Percentiles rank a stretch among this genome's conserved stretches.
These are phyloP conservation scores for Glycine tomentella DNA, from an alignment of 306 rosid genomes.

Conservation along the genomic window DNA sequence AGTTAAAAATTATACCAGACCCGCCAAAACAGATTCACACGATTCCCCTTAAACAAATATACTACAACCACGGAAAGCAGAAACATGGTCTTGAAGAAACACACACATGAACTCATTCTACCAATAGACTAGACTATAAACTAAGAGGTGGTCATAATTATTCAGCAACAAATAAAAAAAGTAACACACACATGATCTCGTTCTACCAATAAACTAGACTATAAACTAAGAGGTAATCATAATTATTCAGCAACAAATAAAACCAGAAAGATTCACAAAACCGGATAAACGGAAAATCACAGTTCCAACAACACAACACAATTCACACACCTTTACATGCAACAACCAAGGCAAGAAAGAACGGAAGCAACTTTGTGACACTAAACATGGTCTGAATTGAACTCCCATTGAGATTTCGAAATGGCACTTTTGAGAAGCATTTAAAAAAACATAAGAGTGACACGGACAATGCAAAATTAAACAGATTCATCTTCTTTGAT, in stretches of 20 bases:
- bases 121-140: neutral
- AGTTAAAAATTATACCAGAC: neutral
- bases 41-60: neutral
- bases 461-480: neutral
- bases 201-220: neutral
- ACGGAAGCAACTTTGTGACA: constrained; percentile 25
- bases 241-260: neutral
- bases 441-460: neutral
- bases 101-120: neutral
- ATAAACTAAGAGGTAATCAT: neutral
- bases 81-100: constrained; percentile 10
- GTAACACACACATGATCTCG: neutral
- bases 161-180: neutral
- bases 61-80: neutral
- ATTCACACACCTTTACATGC: constrained; percentile 11
- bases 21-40: neutral
- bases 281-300: constrained; percentile 14
- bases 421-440: constrained; percentile 21
- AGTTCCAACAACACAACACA: constrained; percentile 6
- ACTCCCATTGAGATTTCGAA: constrained; percentile 17
- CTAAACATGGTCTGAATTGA: neutral
- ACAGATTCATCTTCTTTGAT: constrained; percentile 13
- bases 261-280: neutral
- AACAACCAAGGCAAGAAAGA: constrained; percentile 14
- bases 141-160: neutral